A percentile compares a stretch with the other conserved stretches of the same genome.
phyloP scores from a whole-genome alignment of 495 filamentous ascomycete genomes.

The Pyrenula massariospora region DNA sequence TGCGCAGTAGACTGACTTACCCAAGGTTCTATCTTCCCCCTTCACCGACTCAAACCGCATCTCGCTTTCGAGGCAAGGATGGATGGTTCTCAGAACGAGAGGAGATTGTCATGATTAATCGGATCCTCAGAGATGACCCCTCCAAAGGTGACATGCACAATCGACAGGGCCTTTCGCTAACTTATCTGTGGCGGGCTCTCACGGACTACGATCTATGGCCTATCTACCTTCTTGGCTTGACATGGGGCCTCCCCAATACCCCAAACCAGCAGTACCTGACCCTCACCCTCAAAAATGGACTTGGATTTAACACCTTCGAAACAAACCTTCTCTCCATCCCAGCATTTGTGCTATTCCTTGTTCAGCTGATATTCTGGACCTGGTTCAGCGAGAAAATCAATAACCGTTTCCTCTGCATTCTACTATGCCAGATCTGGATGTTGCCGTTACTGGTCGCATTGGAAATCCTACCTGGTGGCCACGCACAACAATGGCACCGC shows the following conservation, averaged over 20 bases:
- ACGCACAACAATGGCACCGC: slow-evolving; percentile 7
- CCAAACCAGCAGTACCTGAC: slow-evolving; percentile 45
- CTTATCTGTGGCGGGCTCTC: slow-evolving; percentile 33
- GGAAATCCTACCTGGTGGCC: slow-evolving; percentile 5
- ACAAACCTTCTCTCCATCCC: slow-evolving; percentile 58
- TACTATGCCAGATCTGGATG: slow-evolving; percentile 43
- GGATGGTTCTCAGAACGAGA: slow-evolving; percentile 55
- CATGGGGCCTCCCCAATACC: slow-evolving; percentile 2
- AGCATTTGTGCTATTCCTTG: slow-evolving; percentile 25
- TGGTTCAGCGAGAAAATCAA: slow-evolving; percentile 47
- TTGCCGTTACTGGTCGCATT: slow-evolving; percentile 29
- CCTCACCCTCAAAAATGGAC: slow-evolving; percentile 37
- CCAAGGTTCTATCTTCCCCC: slow-evolving; percentile 44
- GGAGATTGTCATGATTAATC: slow-evolving; percentile 52
- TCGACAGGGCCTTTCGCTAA: slow-evolving; percentile 38
- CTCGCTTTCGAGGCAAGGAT: slow-evolving; percentile 45
- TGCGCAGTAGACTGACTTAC: no score
- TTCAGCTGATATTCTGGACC: slow-evolving; percentile 35
- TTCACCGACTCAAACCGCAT: slow-evolving; percentile 49
- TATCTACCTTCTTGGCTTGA: slow-evolving; percentile 6
- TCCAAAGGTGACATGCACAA: slow-evolving; percentile 39
- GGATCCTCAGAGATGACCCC: slow-evolving; percentile 53
- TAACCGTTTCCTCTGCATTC: slow-evolving; percentile 36
- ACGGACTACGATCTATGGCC: slow-evolving; percentile 46
- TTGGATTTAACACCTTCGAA: slow-evolving; percentile 54